Percentiles rank a stretch among this genome's conserved stretches.
These are phyloP conservation scores for Botrytis hyacinthi DNA, from an alignment of 2,329 filamentous ascomycete species.

Conservation along the genomic window DNA sequence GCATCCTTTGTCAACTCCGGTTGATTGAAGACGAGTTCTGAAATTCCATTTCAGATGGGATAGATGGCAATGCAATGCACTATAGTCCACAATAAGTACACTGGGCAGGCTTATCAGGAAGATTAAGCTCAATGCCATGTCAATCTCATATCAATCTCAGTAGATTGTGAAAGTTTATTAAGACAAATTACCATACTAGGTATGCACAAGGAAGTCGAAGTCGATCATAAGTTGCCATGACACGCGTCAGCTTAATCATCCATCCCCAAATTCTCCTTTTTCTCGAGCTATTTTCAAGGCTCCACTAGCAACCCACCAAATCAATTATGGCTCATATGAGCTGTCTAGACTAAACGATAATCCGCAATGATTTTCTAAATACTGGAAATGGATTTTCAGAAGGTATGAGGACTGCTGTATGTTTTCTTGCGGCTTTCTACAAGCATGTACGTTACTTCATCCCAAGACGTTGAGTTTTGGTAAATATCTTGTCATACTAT, in stretches of 20 bases:
- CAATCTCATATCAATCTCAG: not conserved
- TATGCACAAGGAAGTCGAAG: not conserved
- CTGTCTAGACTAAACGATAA: not conserved
- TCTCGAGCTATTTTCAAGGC: not conserved
- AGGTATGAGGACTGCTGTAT: not conserved
- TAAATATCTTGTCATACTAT: not conserved
- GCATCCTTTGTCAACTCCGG: not conserved
- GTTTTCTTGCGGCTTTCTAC: not conserved
- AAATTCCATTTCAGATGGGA: not conserved
- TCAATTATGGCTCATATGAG: not conserved
- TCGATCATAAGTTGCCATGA: not conserved
- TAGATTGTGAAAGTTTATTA: not conserved
- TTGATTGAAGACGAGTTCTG: not conserved
- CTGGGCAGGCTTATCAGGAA: not conserved
- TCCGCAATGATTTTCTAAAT: not conserved
- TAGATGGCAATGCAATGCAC: not conserved
- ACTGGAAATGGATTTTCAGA: not conserved
- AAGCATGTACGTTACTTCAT: not conserved
- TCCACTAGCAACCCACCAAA: not conserved
- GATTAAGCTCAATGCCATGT: not conserved
- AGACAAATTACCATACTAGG: not conserved
- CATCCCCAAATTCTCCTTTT: not conserved
- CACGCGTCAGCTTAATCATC: constrained; percentile 8
- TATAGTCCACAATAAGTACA: not conserved
- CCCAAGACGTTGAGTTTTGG: not conserved